Conservation (phyloP, 2,329 filamentous ascomycete genomes). For the Aspergillus sp. region DNA sequence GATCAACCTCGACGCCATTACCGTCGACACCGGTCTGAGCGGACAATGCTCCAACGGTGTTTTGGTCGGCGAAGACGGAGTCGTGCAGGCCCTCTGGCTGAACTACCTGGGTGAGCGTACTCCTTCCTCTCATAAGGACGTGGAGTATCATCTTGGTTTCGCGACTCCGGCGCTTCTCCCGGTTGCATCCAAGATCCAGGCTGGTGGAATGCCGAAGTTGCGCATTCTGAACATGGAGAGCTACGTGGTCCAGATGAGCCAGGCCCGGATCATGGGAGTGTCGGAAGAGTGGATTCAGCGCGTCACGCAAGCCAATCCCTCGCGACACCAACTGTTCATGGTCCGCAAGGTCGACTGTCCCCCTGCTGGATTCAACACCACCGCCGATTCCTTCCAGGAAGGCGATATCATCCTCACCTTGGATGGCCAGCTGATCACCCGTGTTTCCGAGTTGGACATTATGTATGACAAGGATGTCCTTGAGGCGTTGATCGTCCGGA, state of each 20-base stretch:
- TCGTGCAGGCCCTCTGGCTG: conserved; percentile 92
- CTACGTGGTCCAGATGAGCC: conserved; percentile 92
- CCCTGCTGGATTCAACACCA: conserved; percentile 41
- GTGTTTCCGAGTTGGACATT: conserved; percentile 86
- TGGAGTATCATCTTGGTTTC: conserved; percentile 93
- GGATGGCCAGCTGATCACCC: conserved; percentile 88
- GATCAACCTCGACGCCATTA: conserved; percentile 94
- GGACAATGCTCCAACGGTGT: conserved; percentile 93
- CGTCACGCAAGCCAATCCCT: conserved; percentile 82
- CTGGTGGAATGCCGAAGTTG: conserved; percentile 74
- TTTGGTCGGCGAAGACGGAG: conserved; percentile 82
- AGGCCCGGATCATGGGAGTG: conserved; percentile 95
- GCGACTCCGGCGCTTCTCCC: conserved; percentile 85
- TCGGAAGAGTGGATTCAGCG: conserved; percentile 93
- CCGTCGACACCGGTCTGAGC: conserved; percentile 88
- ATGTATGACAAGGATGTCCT: conserved; percentile 90
- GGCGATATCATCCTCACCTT: conserved; percentile 90
- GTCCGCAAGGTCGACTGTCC: conserved; percentile 82
- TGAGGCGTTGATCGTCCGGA: conserved; percentile 81
- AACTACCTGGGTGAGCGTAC: conserved; percentile 92
- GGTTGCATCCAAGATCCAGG: conserved; percentile 82
- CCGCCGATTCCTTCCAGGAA: conserved; percentile 71
- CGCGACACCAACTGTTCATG: conserved; percentile 97
- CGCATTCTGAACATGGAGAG: conserved; percentile 93
- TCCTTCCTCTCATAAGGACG: conserved; percentile 75